Base-by-base conservation (phyloP, 2,329 filamentous ascomycete species). In the Chrysoporthe cubensis region DNA sequence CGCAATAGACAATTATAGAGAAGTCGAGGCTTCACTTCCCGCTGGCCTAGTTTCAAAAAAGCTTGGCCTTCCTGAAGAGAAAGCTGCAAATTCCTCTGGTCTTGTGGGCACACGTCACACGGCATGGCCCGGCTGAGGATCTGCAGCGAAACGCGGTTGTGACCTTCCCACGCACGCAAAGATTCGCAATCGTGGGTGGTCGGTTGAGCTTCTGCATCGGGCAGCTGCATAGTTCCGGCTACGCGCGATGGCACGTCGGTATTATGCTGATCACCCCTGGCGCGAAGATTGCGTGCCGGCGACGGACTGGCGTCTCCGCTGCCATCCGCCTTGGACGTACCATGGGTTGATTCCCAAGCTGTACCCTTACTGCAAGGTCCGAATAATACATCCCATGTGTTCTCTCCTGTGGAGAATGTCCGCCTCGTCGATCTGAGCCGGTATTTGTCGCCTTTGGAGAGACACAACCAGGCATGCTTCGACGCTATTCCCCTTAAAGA, bases 221-320 rank as follows among this genome's bases (percentile, higher is more conserved):
- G 61, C 61, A 63, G 50, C 61, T 63, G 48, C 16, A 16, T 26
- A 7, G 46, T n/a, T 13, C 44, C 3, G 46, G 11, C 5, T 11
- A 40, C 32, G 61, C 61, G 48, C 61, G 61, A 63, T 63, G 61
- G 16, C 48, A 63, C 61, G 61, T 54, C 61, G 34, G 61, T n/a
- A 46, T 40, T 40, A n/a, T 6, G 32, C 32, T 14, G 32, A 37
- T 13, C 16, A n/a, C 16, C 54, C 54, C 54, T 56, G 32, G 11
- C 9, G 32, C 34, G 54, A 57, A 7, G 18, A 57, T 40, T n/a
- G 54, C 32, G 54, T 57, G 54, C 54, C 32, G 32, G 32, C 32
- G 32, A 57, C 32, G 54, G 54, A 37, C 54, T 40, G 34, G 8
- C 32, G 54, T 40, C 34, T 57, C 34, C 54, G 54, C 54, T 57